A percentile compares a stretch with the other conserved stretches of the same genome.
These are phyloP conservation scores for Colletotrichum horii DNA, from an alignment of 2,329 filamentous ascomycete species.

Conservation along the genomic window DNA sequence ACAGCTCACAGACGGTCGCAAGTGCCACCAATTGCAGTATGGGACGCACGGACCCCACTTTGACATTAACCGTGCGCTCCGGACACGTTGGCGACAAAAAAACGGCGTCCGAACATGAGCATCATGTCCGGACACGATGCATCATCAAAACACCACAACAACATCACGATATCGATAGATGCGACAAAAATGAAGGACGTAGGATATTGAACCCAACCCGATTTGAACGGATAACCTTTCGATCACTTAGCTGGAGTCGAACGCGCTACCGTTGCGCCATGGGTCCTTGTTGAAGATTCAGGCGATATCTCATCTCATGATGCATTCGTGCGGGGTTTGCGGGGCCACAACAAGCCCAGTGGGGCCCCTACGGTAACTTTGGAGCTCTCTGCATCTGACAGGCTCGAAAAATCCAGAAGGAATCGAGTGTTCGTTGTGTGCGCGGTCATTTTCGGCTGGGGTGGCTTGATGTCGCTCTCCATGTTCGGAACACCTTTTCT, in stretches of 20 bases:
- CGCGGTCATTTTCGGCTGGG: background rate
- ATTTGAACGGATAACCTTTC: slow-evolving; percentile 16
- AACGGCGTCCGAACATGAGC: background rate
- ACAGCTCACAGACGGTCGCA: background rate
- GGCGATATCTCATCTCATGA: fast-evolving
- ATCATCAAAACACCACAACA: background rate
- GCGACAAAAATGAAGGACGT: fast-evolving
- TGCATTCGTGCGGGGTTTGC: background rate
- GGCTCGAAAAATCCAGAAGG: background rate
- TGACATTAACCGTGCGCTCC: background rate
- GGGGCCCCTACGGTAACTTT: background rate
- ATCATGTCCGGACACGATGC: background rate
- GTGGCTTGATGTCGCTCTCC: background rate
- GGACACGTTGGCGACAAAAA: background rate
- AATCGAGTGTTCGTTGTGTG: background rate
- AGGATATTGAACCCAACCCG: slow-evolving; percentile 4
- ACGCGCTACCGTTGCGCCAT: slow-evolving; percentile 13
- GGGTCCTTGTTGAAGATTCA: fast-evolving
- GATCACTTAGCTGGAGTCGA: background rate
- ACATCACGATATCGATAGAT: background rate
- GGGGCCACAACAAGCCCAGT: background rate
- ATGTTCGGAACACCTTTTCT: background rate
- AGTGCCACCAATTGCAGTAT: background rate
- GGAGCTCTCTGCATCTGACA: background rate
- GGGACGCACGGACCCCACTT: background rate